These are phyloP conservation scores for Nymphaea thermarum DNA, from an alignment of 164 flowering plant species.

Conservation along the genomic window DNA sequence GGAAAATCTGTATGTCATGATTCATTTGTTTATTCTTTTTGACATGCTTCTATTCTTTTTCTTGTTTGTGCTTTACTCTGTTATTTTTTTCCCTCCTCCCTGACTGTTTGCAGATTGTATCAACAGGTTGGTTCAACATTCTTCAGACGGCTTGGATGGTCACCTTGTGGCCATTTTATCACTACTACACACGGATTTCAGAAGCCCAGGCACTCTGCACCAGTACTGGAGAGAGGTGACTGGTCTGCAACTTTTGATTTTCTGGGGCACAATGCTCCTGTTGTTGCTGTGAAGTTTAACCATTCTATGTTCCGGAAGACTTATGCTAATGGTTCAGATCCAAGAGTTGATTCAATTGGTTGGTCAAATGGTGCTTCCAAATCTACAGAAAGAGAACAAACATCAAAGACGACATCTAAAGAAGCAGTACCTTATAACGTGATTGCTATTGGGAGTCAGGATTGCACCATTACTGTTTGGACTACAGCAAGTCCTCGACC, in stretches of 20 bases:
- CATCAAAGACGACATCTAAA: constrained; percentile 14
- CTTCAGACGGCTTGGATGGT: constrained; percentile 99
- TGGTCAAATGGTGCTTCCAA: constrained; percentile 87
- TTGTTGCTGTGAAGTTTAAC: constrained; percentile 89
- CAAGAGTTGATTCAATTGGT: constrained; percentile 48
- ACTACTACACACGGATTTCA: constrained; percentile 99
- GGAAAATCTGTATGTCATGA: constrained; percentile 70
- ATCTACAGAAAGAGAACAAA: constrained; percentile 16
- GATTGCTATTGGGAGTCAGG: constrained; percentile 98
- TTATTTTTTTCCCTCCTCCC: not conserved
- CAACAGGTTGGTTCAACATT: constrained; percentile 97
- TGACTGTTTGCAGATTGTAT: not conserved
- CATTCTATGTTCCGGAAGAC: constrained; percentile 89
- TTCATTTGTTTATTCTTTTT: too few relatives aligned
- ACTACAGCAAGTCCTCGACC: constrained; percentile 99
- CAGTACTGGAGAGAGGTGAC: constrained; percentile 96
- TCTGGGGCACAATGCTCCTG: constrained; percentile 97
- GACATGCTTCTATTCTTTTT: not conserved
- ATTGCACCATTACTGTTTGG: constrained; percentile 98
- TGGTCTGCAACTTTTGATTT: constrained; percentile 99
- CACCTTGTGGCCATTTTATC: constrained; percentile 98
- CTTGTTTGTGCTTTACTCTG: not conserved
- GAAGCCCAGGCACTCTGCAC: constrained; percentile 98
- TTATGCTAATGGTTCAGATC: constrained; percentile 40
- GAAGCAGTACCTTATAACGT: constrained; percentile 84